These are phyloP conservation scores for Ogataea nonfermentans DNA, from an alignment of 805 yeast genomes.

Conservation along the genomic window DNA sequence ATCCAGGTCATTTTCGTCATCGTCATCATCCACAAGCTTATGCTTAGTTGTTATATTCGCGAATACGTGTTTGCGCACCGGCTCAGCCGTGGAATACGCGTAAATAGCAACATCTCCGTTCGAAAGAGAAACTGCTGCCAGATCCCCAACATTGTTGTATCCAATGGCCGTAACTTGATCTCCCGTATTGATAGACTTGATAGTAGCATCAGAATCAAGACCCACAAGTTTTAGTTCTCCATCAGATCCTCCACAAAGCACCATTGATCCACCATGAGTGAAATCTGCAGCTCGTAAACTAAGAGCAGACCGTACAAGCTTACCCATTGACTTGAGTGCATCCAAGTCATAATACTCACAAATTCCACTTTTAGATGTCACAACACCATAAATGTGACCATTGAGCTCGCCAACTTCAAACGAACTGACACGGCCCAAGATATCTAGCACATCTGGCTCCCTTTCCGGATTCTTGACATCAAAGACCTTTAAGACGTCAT, in stretches of 20 bases:
- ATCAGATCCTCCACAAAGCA: constrained; percentile 67
- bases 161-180: constrained; percentile 59
- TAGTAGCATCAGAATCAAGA: constrained; percentile 33
- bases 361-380: constrained; percentile 44
- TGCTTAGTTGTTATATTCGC: constrained; percentile 39
- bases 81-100: constrained; percentile 53
- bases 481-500: constrained; percentile 54
- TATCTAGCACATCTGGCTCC: constrained; percentile 62
- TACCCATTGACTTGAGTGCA: constrained; percentile 26
- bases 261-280: constrained; percentile 59
- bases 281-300: constrained; percentile 53
- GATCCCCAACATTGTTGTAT: constrained; percentile 55
- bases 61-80: constrained; percentile 48
- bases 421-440: constrained; percentile 45
- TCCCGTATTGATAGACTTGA: constrained; percentile 37
- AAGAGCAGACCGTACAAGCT: constrained; percentile 42
- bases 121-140: constrained; percentile 55
- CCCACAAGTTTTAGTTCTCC: constrained; percentile 52
- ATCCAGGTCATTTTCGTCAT: constrained; percentile 38
- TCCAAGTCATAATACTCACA: constrained; percentile 40
- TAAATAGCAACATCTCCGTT: constrained; percentile 59
- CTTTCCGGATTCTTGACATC: constrained; percentile 46
- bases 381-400: constrained; percentile 22
- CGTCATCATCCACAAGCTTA: constrained; percentile 33
- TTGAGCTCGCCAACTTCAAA: constrained; percentile 29